Evolutionary conservation across 1,284 basidiomycete species (phyloP).

Genomic region (Ustilago sp.): DNA sequence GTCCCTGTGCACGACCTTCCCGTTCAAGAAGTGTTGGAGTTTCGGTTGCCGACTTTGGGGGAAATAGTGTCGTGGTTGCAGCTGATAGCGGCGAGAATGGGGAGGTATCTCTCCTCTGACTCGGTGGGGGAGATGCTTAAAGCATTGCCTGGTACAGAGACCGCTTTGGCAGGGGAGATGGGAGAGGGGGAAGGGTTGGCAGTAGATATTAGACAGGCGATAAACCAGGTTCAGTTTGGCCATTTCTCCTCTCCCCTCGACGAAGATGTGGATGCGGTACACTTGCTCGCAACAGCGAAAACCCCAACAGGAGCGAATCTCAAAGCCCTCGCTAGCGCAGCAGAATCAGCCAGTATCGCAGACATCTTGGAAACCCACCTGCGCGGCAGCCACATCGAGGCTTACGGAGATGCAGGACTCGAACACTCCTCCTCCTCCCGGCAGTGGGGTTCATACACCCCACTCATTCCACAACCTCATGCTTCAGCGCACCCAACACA

Average conservation of each 20-base stretch:
- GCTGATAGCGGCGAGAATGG: constrained; percentile 14
- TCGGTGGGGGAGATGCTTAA: neutral
- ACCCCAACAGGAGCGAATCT: neutral
- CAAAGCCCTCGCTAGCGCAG: constrained; percentile 7
- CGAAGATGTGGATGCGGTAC: neutral
- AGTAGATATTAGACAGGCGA: constrained; percentile 76
- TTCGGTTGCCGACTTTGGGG: constrained; percentile 25
- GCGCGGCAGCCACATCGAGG: neutral
- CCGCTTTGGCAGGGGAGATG: neutral
- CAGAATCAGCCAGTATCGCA: constrained; percentile 22
- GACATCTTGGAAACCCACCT: constrained; percentile 10
- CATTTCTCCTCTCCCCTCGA: neutral
- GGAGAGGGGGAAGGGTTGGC: neutral
- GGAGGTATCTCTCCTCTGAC: neutral
- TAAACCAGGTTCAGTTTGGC: constrained; percentile 75
- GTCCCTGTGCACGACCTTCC: constrained; percentile 48
- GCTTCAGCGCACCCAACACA: constrained; percentile 37
- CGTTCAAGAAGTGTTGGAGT: constrained; percentile 51
- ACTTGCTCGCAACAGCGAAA: neutral
- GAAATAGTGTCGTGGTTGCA: constrained; percentile 66
- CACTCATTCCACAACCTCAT: constrained; percentile 15
- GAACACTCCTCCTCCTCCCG: constrained; percentile 11
- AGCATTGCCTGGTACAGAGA: constrained; percentile 5
- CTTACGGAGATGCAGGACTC: constrained; percentile 14
- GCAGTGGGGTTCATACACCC: constrained; percentile 20